These are phyloP conservation scores for Gymnopus androsaceus DNA, from an alignment of 1,284 basidiomycete genomes.

Conservation along the genomic window DNA sequence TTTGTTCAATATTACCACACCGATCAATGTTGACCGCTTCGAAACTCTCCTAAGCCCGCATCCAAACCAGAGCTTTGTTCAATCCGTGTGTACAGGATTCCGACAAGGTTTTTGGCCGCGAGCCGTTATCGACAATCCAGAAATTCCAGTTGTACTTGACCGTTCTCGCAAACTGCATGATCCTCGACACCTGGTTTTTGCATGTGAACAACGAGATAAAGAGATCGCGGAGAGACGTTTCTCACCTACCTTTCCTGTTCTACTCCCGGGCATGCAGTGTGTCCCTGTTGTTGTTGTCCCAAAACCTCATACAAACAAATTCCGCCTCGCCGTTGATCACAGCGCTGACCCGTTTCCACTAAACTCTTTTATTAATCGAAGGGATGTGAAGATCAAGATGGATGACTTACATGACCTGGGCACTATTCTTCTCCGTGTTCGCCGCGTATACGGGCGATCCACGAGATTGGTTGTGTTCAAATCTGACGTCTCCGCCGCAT, in stretches of 20 bases:
- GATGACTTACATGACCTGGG: too few species aligned
- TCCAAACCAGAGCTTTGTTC: conserved; percentile 37
- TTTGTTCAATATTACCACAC: conserved; percentile 37
- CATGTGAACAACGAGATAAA: conserved; percentile 31
- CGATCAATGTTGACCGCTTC: conserved; percentile 36
- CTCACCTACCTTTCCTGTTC: conserved; percentile 36
- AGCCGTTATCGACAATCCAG: conserved; percentile 26
- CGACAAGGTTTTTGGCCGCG: conserved; percentile 44
- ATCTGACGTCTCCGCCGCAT: conserved; percentile 26
- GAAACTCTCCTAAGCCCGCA: conserved; percentile 31
- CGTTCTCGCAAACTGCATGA: conserved; percentile 18
- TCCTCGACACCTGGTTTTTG: conserved; percentile 25
- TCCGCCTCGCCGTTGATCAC: conserved; percentile 43
- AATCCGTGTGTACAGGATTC: conserved; percentile 33
- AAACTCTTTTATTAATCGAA: conserved; percentile 38
- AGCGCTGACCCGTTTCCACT: conserved; percentile 32
- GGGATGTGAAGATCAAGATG: conserved; percentile 23
- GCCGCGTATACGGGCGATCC: too few species aligned
- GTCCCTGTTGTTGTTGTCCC: conserved; percentile 44
- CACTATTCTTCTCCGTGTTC: too few species aligned
- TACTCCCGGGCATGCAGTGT: conserved; percentile 48
- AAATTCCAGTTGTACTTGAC: conserved; percentile 29
- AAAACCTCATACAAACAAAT: conserved; percentile 38
- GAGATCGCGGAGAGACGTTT: conserved; percentile 36
- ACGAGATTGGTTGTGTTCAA: too few species aligned